Evolutionary conservation across 495 filamentous ascomycete species (phyloP).

Genomic region (Chaetomium fimeti): DNA sequence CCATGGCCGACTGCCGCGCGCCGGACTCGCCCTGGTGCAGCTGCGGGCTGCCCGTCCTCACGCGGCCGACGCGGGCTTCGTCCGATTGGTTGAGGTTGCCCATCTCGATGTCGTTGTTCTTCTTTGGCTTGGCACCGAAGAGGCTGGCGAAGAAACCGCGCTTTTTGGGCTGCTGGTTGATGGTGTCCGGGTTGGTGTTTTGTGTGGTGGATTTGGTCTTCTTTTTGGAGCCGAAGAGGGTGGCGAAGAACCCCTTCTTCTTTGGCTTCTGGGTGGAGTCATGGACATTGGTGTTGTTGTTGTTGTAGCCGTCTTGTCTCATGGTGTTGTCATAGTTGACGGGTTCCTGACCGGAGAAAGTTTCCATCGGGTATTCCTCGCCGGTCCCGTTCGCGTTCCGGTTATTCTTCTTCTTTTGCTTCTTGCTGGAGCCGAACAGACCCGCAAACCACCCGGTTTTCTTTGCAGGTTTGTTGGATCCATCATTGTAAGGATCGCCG

Average conservation of each 20-base stretch:
- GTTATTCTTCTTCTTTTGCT: background rate
- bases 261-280: background rate
- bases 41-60: conserved; percentile 16
- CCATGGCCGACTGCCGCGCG: conserved; percentile 3
- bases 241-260: conserved; percentile 7
- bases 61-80: conserved; percentile 16
- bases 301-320: background rate
- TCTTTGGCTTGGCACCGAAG: conserved; percentile 17
- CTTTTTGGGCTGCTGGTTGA: background rate
- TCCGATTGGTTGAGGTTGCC: conserved; percentile 11
- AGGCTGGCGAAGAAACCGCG: conserved; percentile 15
- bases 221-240: background rate
- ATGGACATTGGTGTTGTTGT: too few species aligned
- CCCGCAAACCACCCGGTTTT: background rate
- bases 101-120: conserved; percentile 17
- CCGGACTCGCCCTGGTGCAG: conserved; percentile 6
- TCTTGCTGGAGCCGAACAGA: conserved; percentile 1
- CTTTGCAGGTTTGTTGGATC: background rate
- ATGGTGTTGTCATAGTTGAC: too few species aligned
- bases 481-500: background rate
- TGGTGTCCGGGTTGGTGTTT: background rate
- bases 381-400: background rate
- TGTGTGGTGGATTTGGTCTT: background rate
- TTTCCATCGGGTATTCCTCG: too few species aligned
- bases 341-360: too few species aligned